A percentile compares a stretch with the other conserved stretches of the same genome.
These are phyloP conservation scores for Psilocybe azurescens DNA, from an alignment of 768 basidiomycete genomes.

Conservation along the genomic window DNA sequence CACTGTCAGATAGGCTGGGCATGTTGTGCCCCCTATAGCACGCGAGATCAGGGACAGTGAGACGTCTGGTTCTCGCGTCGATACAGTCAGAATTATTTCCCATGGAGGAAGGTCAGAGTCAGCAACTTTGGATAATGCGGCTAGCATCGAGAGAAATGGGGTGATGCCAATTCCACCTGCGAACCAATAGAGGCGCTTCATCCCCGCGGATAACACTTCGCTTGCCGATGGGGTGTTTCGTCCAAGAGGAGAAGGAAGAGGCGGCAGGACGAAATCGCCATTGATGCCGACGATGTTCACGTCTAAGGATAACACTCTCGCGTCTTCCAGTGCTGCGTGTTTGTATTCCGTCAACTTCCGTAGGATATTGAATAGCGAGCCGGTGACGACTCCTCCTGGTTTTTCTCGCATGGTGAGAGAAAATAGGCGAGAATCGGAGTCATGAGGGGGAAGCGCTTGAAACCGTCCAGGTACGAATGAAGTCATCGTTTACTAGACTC, in stretches of 20 bases:
- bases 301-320: constrained; percentile 39
- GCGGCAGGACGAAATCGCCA: constrained; percentile 52
- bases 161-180: constrained; percentile 72
- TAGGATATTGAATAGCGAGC: constrained; percentile 56
- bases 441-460: constrained; percentile 35
- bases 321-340: constrained; percentile 47
- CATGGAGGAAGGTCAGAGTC: constrained; percentile 14
- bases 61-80: constrained; percentile 60
- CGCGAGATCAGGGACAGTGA: constrained; percentile 46
- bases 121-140: constrained; percentile 18
- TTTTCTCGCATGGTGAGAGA: constrained; percentile 61
- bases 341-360: constrained; percentile 42
- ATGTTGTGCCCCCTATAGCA: constrained; percentile 24
- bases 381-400: constrained; percentile 58
- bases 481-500: constrained; percentile 59
- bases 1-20: constrained; percentile 31
- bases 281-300: constrained; percentile 57
- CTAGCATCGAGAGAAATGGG: constrained; percentile 63
- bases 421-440: constrained; percentile 21
- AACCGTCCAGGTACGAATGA: constrained; percentile 69
- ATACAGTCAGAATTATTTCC: constrained; percentile 53
- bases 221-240: background rate
- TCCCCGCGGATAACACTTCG: background rate
- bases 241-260: background rate
- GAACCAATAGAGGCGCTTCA: constrained; percentile 52